Conservation (phyloP, 1,284 basidiomycete species). For the Microbotryum silenes-acaulis region DNA sequence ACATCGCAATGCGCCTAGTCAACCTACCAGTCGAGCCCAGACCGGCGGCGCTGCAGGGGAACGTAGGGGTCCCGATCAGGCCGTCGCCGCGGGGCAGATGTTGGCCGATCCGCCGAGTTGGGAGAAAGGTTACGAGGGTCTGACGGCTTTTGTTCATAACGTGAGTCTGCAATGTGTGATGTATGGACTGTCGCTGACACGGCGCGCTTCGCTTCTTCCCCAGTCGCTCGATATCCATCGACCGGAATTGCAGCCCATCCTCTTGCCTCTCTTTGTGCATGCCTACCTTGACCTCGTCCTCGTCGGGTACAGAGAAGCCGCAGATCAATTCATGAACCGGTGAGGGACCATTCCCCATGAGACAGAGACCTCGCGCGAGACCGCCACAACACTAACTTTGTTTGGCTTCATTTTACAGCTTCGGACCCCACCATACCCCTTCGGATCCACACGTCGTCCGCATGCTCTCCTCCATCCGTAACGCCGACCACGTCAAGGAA, state of each 20-base stretch:
- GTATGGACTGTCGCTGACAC: too few species aligned
- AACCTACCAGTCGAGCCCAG: background rate
- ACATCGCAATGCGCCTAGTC: conserved; percentile 30
- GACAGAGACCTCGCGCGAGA: too few species aligned
- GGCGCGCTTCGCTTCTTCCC: too few species aligned
- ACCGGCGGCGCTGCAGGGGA: conserved; percentile 1
- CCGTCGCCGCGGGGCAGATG: conserved; percentile 27
- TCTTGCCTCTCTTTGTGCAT: conserved; percentile 94
- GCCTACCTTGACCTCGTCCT: conserved; percentile 93
- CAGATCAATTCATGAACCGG: conserved; percentile 28
- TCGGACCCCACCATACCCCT: conserved; percentile 31
- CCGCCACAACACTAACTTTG: too few species aligned
- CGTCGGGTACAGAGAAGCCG: conserved; percentile 75
- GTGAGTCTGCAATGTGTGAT: background rate
- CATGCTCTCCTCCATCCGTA: conserved; percentile 70
- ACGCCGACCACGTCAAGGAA: conserved; percentile 65
- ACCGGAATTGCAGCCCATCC: conserved; percentile 82
- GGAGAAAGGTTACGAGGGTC: conserved; percentile 48
- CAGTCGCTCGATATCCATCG: conserved; percentile 40
- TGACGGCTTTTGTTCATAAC: conserved; percentile 47
- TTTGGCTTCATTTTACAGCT: conserved; percentile 10
- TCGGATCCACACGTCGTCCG: conserved; percentile 66
- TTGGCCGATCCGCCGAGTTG: conserved; percentile 28
- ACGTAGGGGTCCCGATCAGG: conserved; percentile 27
- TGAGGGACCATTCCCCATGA: background rate